Evolutionary conservation across 2,329 filamentous ascomycete genomes (phyloP), one percentile per base, ranked within the genome.

Genomic region (Penicillium brevicompactum): DNA sequence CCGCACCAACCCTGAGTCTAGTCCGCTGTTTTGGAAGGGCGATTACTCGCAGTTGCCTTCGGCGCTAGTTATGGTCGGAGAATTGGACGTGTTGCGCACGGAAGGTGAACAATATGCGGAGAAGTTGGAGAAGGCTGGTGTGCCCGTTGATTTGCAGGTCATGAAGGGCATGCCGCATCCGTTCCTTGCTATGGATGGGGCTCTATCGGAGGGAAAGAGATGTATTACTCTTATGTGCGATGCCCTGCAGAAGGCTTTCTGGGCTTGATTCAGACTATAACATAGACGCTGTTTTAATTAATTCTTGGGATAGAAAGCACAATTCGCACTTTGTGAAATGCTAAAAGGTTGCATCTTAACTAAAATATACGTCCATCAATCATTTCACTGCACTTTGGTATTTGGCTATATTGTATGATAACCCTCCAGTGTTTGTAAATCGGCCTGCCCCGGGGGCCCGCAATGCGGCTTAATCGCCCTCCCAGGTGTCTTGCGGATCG

Each of bases 141-240:
- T 82, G 1, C 46, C 64, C n/a, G 78, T 77, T 3, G 74, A 82
- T 44, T 63, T 83, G 32, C 75, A 80, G 55, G 68, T 82, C 18
- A 80, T 83, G 77, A 74, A 78, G 61, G 80, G 82, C 0, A 81
- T 83, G 76, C 82, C 82, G 4, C 83, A 85, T 72, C 81, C 82
- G 0, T 85, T 85, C 65, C 72, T 84, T 49, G 82, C 80, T 2
- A 84, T 85, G 82, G 82, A 85, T 63, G 80, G 73, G 1, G 82
- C 75, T 2, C 65, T 85, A 46, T 75, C 81, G 53, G 81, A 80
- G 51, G 83, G 81, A 0, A 77, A 70, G 59, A 70, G 76, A 52
- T 80, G 82, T 0, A 83, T 85, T 55, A 80, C 76, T 0, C 58
- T 77, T 54, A 70, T 76, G 65, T 76, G 74, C 55, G 74, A 76